Evolutionary conservation across 2,329 filamentous ascomycete genomes (phyloP), one percentile per base, ranked within the genome.

Genomic region (Verticillium klebahnii): DNA sequence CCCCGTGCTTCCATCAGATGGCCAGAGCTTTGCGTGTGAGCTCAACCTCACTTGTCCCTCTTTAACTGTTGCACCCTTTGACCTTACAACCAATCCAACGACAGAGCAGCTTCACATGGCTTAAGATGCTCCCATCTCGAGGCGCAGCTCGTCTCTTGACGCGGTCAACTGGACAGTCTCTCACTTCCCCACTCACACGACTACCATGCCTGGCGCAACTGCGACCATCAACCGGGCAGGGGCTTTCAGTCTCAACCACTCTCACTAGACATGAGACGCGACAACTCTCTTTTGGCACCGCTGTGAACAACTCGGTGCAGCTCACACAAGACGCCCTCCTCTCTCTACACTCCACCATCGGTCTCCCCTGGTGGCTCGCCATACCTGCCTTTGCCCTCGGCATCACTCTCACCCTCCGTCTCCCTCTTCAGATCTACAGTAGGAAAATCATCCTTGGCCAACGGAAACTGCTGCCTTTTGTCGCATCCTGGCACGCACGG

Each of bases 341-440:
- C 19, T 12, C 72, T 56, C 60, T 81, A 11, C 83, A 87, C 67
- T 61, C 63, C 29, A 50, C 68, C 57, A 74, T 75, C 29, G 77
- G 78, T 40, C 69, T 81, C 1, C 82, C 83, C 1, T 87, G 84
- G 84, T 85, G 76, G 66, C 65, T 85, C 36, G 76, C 78, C 32
- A 82, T 87, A 56, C 83, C 84, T 5, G 73, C 82, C n/a, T 72
- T 82, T 15, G 81, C 82, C 7, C 63, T 85, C 2, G 69, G 73
- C 56, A 71, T 85, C 67, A 81, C 77, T 69, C 67, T 78, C 45
- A 61, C 77, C 57, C 67, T 81, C 62, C 77, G 83, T 15, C 69
- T 84, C 5, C 84, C 84, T 6, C 72, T 81, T 7, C 75, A 74
- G 39, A 65, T 77, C 61, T 80, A 84, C 68, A 62, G 69, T 4